Evolutionary conservation across 179 eudicot genomes (phyloP), one percentile per base, ranked within the genome.

Genomic region (Sideroxylon spinosum): DNA sequence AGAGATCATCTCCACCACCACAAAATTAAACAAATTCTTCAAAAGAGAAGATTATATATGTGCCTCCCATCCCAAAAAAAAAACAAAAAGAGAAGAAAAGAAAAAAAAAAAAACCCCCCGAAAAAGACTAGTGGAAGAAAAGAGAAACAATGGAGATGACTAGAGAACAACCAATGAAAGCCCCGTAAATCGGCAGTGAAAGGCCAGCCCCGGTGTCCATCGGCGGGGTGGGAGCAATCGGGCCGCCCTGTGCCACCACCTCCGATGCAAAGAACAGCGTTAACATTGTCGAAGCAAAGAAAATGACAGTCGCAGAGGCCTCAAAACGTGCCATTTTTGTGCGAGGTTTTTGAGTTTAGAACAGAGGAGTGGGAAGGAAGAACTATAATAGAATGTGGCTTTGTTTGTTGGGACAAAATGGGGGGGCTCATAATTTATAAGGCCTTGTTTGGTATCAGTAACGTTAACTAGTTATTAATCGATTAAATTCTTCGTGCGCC

Each of bases 111-210:
- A 37, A 37, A 3, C 1, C 17, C 56, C 1, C 56, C n/a, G n/a
- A 52, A 25, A 44, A 62, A 73, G 2, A 5, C 65, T 13, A 74
- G 73, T 67, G 67, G 37, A 71, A 73, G 23, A 66, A 23, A 53
- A 79, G 74, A 68, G 78, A 60, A 28, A 80, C 48, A 12, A 80
- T 71, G 37, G 81, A 71, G 76, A 78, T 4, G 46, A 78, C n/a
- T 17, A 74, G 49, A 19, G 82, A 80, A 73, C 46, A 74, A 20
- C 23, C 55, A 44, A 75, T 23, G 22, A 80, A 1, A 5, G 68
- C 68, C 68, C 28, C 68, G 59, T 62, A 56, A 29, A 59, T 26
- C 6, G 82, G 65, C 28, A 75, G 37, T 12, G 74, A 37, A 19
- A 75, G 17, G 1, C 75, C 82, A 2, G 75, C 78, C 14, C 82